phyloP scores from a whole-genome alignment of 768 basidiomycete genomes.

The Macrocybe gigantea region DNA sequence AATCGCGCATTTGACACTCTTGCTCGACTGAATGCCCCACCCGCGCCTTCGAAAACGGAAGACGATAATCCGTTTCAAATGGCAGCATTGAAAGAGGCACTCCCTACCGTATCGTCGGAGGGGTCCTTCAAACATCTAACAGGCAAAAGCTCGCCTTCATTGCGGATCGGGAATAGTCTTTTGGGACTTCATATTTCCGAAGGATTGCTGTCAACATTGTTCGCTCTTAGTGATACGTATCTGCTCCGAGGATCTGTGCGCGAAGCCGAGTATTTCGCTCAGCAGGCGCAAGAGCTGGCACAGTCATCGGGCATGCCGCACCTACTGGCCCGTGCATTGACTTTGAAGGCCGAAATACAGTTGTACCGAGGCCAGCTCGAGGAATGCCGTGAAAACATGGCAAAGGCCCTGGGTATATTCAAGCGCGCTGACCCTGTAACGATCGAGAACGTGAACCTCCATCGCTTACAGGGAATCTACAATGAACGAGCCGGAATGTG shows the following conservation, averaged over 20 bases:
- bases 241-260: conserved; percentile 72
- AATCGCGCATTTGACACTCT: conserved; percentile 72
- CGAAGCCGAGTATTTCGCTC: conserved; percentile 80
- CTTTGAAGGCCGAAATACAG: conserved; percentile 64
- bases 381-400: conserved; percentile 50
- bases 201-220: conserved; percentile 59
- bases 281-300: conserved; percentile 73
- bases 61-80: conserved; percentile 59
- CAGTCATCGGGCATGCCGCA: conserved; percentile 60
- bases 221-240: conserved; percentile 62
- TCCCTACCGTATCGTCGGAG: conserved; percentile 22
- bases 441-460: conserved; percentile 53
- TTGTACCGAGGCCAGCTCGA: conserved; percentile 55
- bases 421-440: conserved; percentile 34
- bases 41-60: conserved; percentile 14
- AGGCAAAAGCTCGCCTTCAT: no score
- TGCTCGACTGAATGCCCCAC: conserved; percentile 46
- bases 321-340: conserved; percentile 58
- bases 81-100: conserved; percentile 33
- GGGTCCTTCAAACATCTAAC: conserved; percentile 12
- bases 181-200: conserved; percentile 37
- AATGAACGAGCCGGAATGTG: conserved; percentile 32
- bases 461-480: conserved; percentile 51
- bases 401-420: conserved; percentile 40
- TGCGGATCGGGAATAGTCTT: no score